Conservation (phyloP, 306 rosid species). For the Begonia peltatifolia region DNA sequence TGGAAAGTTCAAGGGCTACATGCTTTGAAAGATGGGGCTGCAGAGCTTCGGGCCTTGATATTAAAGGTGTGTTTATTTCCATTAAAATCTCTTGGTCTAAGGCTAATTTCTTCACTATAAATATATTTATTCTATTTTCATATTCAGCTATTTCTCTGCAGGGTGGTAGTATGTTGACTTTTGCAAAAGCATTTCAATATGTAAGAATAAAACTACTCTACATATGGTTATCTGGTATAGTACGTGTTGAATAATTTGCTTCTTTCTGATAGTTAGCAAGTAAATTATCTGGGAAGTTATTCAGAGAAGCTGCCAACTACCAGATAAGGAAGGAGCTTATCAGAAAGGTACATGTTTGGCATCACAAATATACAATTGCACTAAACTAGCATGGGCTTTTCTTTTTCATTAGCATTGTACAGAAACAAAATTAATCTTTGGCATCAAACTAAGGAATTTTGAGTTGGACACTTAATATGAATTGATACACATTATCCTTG, state of each 20-base stretch:
- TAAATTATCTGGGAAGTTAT: constrained; percentile 68
- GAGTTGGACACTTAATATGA: no score
- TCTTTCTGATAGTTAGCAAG: constrained; percentile 39
- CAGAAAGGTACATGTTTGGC: constrained; percentile 40
- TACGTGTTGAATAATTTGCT: constrained; percentile 13
- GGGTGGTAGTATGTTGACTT: constrained; percentile 70
- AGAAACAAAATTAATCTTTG: no score
- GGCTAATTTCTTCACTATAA: constrained; percentile 8
- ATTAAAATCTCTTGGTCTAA: constrained; percentile 8
- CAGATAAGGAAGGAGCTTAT: constrained; percentile 72
- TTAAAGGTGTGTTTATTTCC: constrained; percentile 37
- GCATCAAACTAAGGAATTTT: no score
- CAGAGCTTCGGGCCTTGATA: constrained; percentile 50
- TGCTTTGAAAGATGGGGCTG: constrained; percentile 39
- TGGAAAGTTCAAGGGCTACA: constrained; percentile 55
- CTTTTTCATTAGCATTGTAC: no score
- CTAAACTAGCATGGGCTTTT: no score
- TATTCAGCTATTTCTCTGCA: constrained; percentile 11
- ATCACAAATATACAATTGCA: not conserved
- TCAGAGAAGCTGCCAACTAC: constrained; percentile 78
- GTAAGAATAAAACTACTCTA: constrained; percentile 27
- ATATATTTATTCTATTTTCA: not conserved
- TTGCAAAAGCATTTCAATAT: constrained; percentile 62
- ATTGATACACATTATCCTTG: no score
- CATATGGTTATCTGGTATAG: constrained; percentile 2